Evolutionary conservation across 2,329 filamentous ascomycete genomes (phyloP).

Genomic region (Sarocladium kiliense): DNA sequence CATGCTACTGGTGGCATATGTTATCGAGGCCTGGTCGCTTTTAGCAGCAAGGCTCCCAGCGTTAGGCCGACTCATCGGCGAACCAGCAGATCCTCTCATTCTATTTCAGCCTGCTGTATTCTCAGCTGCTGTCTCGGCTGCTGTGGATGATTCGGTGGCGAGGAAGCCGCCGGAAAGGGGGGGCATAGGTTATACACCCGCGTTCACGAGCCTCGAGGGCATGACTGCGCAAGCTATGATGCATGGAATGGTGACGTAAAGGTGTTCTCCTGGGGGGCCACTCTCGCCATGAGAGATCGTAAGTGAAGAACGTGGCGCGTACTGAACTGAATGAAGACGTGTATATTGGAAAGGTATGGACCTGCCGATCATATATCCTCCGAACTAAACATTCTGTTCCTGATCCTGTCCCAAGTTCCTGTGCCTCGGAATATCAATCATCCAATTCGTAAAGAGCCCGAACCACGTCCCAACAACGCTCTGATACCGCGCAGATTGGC

Average conservation of each 20-base stretch:
- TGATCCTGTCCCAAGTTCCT: not conserved
- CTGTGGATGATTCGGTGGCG: conserved; percentile 31
- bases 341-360: too few species aligned
- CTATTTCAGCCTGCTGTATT: conserved; percentile 36
- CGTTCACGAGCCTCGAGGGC: conserved; percentile 34
- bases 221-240: conserved; percentile 15
- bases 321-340: too few species aligned
- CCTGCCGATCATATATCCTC: not conserved
- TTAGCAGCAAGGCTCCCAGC: conserved; percentile 12
- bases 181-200: conserved; percentile 34
- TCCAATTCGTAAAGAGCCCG: conserved; percentile 39
- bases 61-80: conserved; percentile 16
- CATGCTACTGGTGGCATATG: conserved; percentile 31
- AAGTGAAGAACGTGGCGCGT: too few species aligned
- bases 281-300: too few species aligned
- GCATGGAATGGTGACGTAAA: not conserved
- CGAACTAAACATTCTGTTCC: not conserved
- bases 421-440: conserved; percentile 12
- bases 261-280: too few species aligned
- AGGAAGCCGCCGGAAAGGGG: conserved; percentile 30
- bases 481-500: conserved; percentile 46
- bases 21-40: conserved; percentile 17
- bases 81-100: conserved; percentile 16
- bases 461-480: conserved; percentile 51
- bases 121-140: conserved; percentile 17